Conservation (phyloP, 1,284 basidiomycete genomes). For the Sanghuangporus baumii region DNA sequence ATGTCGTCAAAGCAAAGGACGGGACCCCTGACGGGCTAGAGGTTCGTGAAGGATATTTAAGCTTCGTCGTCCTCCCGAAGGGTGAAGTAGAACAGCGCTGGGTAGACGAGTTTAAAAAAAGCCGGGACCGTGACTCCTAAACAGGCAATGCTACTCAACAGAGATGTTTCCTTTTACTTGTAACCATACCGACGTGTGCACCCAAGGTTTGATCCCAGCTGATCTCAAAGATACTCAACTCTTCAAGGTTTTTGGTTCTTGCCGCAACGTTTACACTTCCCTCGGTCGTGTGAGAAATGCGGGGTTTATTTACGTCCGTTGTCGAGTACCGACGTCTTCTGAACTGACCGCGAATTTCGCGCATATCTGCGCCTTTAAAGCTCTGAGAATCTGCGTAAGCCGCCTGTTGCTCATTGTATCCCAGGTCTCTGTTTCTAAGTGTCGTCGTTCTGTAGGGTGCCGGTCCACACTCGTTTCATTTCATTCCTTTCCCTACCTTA, state of each 20-base stretch:
- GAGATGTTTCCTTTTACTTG: slow-evolving; percentile 8
- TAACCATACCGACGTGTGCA: slow-evolving; percentile 14
- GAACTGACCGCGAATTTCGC: background rate
- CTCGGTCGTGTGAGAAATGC: background rate
- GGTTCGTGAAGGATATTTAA: slow-evolving; percentile 81
- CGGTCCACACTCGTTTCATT: background rate
- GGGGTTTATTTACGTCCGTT: background rate
- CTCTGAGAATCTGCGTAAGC: background rate
- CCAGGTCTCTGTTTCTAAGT: background rate
- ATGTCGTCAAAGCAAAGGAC: slow-evolving; percentile 52
- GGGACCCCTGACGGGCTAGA: slow-evolving; percentile 78
- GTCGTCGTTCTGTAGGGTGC: background rate
- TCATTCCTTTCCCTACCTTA: background rate
- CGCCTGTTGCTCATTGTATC: background rate
- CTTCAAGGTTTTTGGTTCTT: background rate
- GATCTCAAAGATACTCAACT: background rate
- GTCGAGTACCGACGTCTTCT: background rate
- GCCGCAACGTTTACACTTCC: background rate
- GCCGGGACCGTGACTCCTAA: slow-evolving; percentile 3
- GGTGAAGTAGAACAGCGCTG: slow-evolving; percentile 80
- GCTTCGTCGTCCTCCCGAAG: slow-evolving; percentile 81
- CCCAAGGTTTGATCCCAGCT: background rate
- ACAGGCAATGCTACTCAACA: background rate
- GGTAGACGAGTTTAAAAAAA: slow-evolving; percentile 83
- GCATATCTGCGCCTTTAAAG: background rate